Conservation (phyloP, 345 rosid species). For the Schrenkiella parvula region DNA sequence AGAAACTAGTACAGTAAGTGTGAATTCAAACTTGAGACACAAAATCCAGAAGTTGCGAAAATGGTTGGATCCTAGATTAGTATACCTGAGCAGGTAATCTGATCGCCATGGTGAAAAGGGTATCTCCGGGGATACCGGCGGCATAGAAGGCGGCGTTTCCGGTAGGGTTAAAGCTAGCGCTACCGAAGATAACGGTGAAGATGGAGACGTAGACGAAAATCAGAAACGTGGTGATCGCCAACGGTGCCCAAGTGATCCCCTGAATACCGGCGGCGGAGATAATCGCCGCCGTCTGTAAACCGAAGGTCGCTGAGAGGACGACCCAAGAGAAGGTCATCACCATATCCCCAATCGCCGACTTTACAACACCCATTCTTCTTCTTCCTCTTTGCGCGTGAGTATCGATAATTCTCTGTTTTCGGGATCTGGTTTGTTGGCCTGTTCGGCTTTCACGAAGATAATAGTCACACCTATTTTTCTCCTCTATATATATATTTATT, state of each 20-base stretch:
- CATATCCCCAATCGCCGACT: constrained; percentile 67
- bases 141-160: constrained; percentile 82
- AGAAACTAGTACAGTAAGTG: not conserved
- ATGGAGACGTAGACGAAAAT: constrained; percentile 64
- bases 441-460: constrained; percentile 6
- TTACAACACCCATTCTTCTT: constrained; percentile 49
- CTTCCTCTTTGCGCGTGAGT: not conserved
- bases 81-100: constrained; percentile 90
- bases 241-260: constrained; percentile 45
- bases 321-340: constrained; percentile 77
- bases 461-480: not conserved
- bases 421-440: constrained; percentile 16
- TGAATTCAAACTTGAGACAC: not conserved
- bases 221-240: constrained; percentile 49
- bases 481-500: not conserved
- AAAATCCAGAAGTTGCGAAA: not conserved
- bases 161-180: constrained; percentile 91
- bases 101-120: constrained; percentile 77
- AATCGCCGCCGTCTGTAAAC: constrained; percentile 50
- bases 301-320: constrained; percentile 58
- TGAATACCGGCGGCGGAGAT: constrained; percentile 46
- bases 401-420: not conserved
- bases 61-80: constrained; percentile 2
- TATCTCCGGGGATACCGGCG: constrained; percentile 72
- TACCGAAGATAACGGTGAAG: constrained; percentile 65